Evolutionary conservation across 2,329 filamentous ascomycete species (phyloP), one percentile per base, ranked within the genome.

Genomic region (Fulvia fulva): DNA sequence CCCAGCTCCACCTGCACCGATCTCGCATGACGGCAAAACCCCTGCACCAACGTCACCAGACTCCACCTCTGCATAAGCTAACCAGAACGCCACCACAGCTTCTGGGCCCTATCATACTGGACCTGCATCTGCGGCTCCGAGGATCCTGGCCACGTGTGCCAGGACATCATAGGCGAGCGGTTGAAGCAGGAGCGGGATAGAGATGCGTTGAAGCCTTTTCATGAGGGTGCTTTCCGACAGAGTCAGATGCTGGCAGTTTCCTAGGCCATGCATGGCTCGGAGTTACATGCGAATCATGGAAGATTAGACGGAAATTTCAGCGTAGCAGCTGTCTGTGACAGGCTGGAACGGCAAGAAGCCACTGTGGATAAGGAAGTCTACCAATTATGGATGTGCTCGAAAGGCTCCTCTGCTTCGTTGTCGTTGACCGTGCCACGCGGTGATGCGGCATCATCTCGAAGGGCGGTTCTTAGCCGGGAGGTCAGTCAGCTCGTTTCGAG

Each of bases 51-150:
- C 26, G 9, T 32, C 12, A 50, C 25, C n/a, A 28, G 47, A 50
- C 25, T 16, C n/a, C 23, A 26, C n/a, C 12, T 16, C 47, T 28
- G 9, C 47, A n/a, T n/a, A 47, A 47, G 5, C 44, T 47, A 23
- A 16, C 44, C 25, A 23, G 4, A 19, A 25, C 11, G 25, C 4
- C 21, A 2, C 21, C 14, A 1, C 21, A 47, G 44, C 22, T 47
- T 47, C 44, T 23, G 21, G 22, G 44, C 44, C 11, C n/a, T 47
- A 5, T 25, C 44, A 11, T 50, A 54, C 43, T 69, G 68, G 68
- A 32, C 59, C 25, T 70, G 68, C 49, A 60, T 69, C 23, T 70
- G 68, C 60, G 67, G 68, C 7, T 60, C 58, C 0, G n/a, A 49
- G 12, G 25, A 53, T 4, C 22, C 34, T 5, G 65, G 65, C 3